Base-by-base conservation (phyloP, 768 basidiomycete genomes). In the Lentinus brumalis region DNA sequence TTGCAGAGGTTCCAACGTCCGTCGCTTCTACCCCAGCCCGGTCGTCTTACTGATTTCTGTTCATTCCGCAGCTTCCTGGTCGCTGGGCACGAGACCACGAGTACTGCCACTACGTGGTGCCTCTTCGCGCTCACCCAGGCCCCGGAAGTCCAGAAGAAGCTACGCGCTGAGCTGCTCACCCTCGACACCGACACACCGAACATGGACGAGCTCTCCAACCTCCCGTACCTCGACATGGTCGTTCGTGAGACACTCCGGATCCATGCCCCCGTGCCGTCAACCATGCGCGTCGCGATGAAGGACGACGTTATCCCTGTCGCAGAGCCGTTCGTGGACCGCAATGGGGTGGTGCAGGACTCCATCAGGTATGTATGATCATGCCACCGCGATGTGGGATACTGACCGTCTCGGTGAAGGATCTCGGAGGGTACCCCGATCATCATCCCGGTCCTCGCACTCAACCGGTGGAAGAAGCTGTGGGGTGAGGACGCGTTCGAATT, bases 221-320 rank as follows among this genome's bases (percentile, higher is more conserved):
- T 94, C 5, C 81, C 86, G 0, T 91, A 88, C 67, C 83, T 92
- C 15, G 91, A 91, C 61, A 77, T 77, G 16, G 81, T 88, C 8
- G 77, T 87, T 2, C 79, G 83, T 9, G 88, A 89, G 71, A 82
- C 80, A 0, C 70, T 89, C 59, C 81, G 88, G 1, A 47, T 86
- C 0, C 78, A 88, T 63, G 58, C 85, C 0, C 85, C 86, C 0
- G 81, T 87, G 3, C 73, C 81, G 1, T 64, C 64, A 9, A 80
- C 79, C 0, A 80, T 84, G 73, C 78, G 88, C 4, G 77, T 81
- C 66, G 77, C 55, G 65, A 77, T 53, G 18, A 53, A 66, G 61
- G 78, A 75, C 61, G 86, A 86, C 50, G 73, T 79, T 53, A 81
- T 89, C 45, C 86, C 89, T 21, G 75, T 86, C 3, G 64, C 60